These are phyloP conservation scores for Pseudogymnoascus sp. DNA, from an alignment of 2,329 filamentous ascomycete genomes.

Conservation along the genomic window DNA sequence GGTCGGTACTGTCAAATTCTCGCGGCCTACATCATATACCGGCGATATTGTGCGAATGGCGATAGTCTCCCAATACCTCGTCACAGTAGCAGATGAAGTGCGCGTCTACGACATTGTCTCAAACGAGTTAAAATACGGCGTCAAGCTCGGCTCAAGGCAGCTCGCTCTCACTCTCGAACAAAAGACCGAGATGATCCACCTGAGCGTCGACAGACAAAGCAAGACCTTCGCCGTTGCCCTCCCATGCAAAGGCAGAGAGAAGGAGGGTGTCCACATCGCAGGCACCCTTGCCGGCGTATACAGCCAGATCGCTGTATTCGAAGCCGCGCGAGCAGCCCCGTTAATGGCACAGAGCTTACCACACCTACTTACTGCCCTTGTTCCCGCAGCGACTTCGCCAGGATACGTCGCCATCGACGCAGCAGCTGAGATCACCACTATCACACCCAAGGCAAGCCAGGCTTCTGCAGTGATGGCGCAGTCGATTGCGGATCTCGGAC, in stretches of 20 bases:
- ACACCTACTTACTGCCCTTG: constrained; percentile 54
- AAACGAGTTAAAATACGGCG: constrained; percentile 61
- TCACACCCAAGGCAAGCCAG: constrained; percentile 50
- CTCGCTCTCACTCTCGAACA: constrained; percentile 27
- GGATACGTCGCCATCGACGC: constrained; percentile 72
- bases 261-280: constrained; percentile 37
- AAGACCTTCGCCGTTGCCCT: constrained; percentile 59
- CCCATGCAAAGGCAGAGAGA: constrained; percentile 26
- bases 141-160: constrained; percentile 42
- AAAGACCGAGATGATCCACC: constrained; percentile 45
- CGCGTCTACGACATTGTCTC: constrained; percentile 77
- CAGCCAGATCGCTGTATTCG: constrained; percentile 55
- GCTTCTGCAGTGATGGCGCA: constrained; percentile 43
- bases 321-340: constrained; percentile 48
- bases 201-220: constrained; percentile 61
- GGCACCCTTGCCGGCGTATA: constrained; percentile 36
- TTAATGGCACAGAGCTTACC: constrained; percentile 49
- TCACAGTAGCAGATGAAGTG: constrained; percentile 65
- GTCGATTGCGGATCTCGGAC: constrained; percentile 44
- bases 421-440: constrained; percentile 60
- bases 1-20: constrained; percentile 56
- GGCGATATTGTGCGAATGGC: constrained; percentile 58
- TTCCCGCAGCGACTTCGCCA: constrained; percentile 53
- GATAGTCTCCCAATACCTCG: constrained; percentile 63
- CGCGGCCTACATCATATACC: constrained; percentile 58